Evolutionary conservation across 1,284 basidiomycete species (phyloP), one percentile per base, ranked within the genome.

Genomic region (Marasmius sp.): DNA sequence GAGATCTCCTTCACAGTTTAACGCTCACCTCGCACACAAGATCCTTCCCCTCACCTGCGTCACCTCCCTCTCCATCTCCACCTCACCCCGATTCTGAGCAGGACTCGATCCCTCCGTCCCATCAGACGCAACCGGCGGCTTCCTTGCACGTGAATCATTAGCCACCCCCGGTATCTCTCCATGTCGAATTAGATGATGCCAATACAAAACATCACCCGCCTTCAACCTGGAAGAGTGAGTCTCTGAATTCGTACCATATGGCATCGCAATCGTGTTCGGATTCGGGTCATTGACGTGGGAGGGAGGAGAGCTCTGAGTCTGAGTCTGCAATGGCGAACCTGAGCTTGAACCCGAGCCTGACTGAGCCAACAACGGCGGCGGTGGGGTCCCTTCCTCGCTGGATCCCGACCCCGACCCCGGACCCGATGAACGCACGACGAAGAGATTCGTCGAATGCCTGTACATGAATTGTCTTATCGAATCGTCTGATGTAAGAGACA

Each of bases 121-220:
- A 27, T 27, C 27, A 27, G 27, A 27, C 27, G 27, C 27, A 27
- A 27, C 27, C 27, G 12, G 34, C 8, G 41, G 36, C 33, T 53
- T 58, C 43, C 82, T 76, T 10, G 86, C 85, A 27, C 85, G 80
- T 38, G 77, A 67, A 71, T 90, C 85, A 64, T 91, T 85, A 51
- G 72, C 71, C 8, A 88, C 85, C 27, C 82, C 85, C 27, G 86
- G 84, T 61, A 90, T 88, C 78, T 94, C 93, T 7, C 92, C 93
- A 61, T 82, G 85, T 57, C 83, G 79, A 36, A 81, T 74, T 60
- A 94, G 85, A 69, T 94, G 87, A 70, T 91, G 89, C 92, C 92
- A 94, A 71, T 85, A 92, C 8, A 94, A 74, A 11, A 85, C 71
- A 66, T 92, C 89, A 33, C 92, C 92, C 6, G 81, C 75, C 68